Base-by-base conservation (phyloP, 306 rosid genomes). In the Calophaca sinica region DNA sequence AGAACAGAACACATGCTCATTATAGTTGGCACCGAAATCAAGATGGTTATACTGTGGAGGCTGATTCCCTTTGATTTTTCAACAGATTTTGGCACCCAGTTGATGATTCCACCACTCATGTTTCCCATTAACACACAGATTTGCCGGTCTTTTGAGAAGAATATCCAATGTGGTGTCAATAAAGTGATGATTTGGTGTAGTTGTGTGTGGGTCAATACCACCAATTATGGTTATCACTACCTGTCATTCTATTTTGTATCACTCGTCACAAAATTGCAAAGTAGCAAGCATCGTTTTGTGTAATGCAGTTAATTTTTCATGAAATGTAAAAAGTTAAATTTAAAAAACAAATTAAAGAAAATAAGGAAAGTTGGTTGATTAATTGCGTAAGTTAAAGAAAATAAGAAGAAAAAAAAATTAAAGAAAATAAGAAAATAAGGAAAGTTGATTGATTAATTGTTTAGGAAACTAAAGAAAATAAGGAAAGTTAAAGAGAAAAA, bases 1-100 rank as follows among this genome's bases (percentile, higher is more conserved):
- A 86, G 88, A 94, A 94, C 75, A 58, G 90, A 78, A 94, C 97
- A 2, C 98, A 91, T 77, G 97, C 96, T 33, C 62, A 82, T 81
- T 91, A 81, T 72, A 46, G 87, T 20, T 94, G 98, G 97, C 90
- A 86, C 80, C 72, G 96, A 48, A 89, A 94, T 72, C 82, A 94
- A 48, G 97, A 94, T 58, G 96, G 94, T 14, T 71, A 71, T 20
- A 84, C 92, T 3, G 91, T 91, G 58, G 83, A 84, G 71, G 96
- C 93, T 9, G 98, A 94, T 74, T 28, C 87, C 0, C 20, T 77
- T 75, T 86, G 97, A 97, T 84, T 94, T 76, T 81, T 66, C 64
- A 94, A 94, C 71, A 83, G 97, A 80, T 45, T 44, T 44, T 84
- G 89, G 89, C 49, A 83, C 78, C 93, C 88, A 0, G 53, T 84